These are phyloP conservation scores for Backusella mclennaniae DNA, from an alignment of 192 early-diverging fungal genomes.

Conservation along the genomic window DNA sequence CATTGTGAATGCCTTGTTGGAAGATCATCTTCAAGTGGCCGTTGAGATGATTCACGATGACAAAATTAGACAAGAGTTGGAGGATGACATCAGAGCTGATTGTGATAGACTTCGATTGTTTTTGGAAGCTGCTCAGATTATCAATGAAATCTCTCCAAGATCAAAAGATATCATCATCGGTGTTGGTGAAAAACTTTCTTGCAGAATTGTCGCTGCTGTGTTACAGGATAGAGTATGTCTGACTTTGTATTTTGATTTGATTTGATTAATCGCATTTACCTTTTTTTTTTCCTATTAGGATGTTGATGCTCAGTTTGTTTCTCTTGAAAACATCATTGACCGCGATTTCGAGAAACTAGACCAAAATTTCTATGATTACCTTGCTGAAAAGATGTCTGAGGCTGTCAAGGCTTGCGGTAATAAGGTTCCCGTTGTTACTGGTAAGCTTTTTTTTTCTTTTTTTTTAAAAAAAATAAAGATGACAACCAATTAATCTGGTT, in stretches of 20 bases:
- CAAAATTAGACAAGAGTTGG: slow-evolving; percentile 50
- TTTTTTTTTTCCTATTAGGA: slow-evolving; percentile 39
- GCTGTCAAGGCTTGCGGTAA: slow-evolving; percentile 57
- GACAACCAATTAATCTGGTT: slow-evolving; percentile 5
- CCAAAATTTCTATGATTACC: slow-evolving; percentile 94
- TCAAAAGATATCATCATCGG: slow-evolving; percentile 94
- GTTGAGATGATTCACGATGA: slow-evolving; percentile 50
- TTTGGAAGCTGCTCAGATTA: slow-evolving; percentile 86
- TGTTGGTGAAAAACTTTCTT: slow-evolving; percentile 92
- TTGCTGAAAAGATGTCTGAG: slow-evolving; percentile 65
- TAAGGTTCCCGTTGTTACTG: slow-evolving; percentile 89
- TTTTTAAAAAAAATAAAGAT: not conserved
- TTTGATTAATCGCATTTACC: not conserved
- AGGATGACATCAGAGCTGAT: slow-evolving; percentile 69
- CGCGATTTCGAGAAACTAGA: slow-evolving; percentile 83
- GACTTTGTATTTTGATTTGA: slow-evolving; percentile 19
- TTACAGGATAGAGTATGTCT: slow-evolving; percentile 58
- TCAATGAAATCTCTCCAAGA: slow-evolving; percentile 95
- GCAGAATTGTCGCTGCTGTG: slow-evolving; percentile 83
- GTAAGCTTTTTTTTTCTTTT: slow-evolving; percentile 23
- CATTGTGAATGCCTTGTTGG: slow-evolving; percentile 80
- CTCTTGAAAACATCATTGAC: slow-evolving; percentile 82
- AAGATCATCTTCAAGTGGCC: slow-evolving; percentile 76
- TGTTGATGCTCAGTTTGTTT: slow-evolving; percentile 81
- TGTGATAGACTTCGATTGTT: slow-evolving; percentile 80